A percentile compares a stretch with the other conserved stretches of the same genome.
These are phyloP conservation scores for Sarcodon aspratus DNA, from an alignment of 768 basidiomycete species.

Conservation along the genomic window DNA sequence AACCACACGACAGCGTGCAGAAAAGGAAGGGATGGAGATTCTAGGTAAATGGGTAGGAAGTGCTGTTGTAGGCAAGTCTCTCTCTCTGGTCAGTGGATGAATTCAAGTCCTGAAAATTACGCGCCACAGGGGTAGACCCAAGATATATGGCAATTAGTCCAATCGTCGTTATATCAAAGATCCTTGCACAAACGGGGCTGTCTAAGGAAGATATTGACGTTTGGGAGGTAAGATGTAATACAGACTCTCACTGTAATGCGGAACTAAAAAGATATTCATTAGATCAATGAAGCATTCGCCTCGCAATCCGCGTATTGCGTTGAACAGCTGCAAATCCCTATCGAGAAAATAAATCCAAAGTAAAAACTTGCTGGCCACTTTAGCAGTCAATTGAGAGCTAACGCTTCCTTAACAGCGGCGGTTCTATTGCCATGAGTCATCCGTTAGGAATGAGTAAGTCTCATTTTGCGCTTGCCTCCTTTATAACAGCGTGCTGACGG, in stretches of 20 bases:
- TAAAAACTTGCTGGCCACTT: slow-evolving; percentile 23
- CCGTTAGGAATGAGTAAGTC: slow-evolving; percentile 74
- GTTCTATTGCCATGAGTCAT: slow-evolving; percentile 76
- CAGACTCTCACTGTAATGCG: not conserved
- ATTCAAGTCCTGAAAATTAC: not conserved
- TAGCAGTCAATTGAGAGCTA: not conserved
- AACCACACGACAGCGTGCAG: slow-evolving; percentile 69
- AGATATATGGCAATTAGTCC: slow-evolving; percentile 73
- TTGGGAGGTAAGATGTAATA: slow-evolving; percentile 44
- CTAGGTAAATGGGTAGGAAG: slow-evolving; percentile 76
- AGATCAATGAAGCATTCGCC: slow-evolving; percentile 90
- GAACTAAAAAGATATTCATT: slow-evolving; percentile 1
- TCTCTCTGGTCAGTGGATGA: not conserved
- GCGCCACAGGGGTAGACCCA: slow-evolving; percentile 55
- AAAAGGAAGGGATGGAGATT: slow-evolving; percentile 66
- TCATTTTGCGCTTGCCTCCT: not conserved
- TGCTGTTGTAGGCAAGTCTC: slow-evolving; percentile 56
- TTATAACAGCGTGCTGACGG: slow-evolving; percentile 5
- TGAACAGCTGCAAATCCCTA: slow-evolving; percentile 64
- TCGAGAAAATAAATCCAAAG: slow-evolving; percentile 82
- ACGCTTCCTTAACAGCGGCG: slow-evolving; percentile 41
- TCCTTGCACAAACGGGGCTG: slow-evolving; percentile 50
- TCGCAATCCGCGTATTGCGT: slow-evolving; percentile 92
- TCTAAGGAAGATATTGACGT: slow-evolving; percentile 65
- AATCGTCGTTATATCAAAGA: slow-evolving; percentile 57